Percentiles rank a stretch among this genome's conserved stretches.
Evolutionary conservation across 306 rosid genomes (phyloP).

Genomic region (Fragaria nilgerrensis): DNA sequence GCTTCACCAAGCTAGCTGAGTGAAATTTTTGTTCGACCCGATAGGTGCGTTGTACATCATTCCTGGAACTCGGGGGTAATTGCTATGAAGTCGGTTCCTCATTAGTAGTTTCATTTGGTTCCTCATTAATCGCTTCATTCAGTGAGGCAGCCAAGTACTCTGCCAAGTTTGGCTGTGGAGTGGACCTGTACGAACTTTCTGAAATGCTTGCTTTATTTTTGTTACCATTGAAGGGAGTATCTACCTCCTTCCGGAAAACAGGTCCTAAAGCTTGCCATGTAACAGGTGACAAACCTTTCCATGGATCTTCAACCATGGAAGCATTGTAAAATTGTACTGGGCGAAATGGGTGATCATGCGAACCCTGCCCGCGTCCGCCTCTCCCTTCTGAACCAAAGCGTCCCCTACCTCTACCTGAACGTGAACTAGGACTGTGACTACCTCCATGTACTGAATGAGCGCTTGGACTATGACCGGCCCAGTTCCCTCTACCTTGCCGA

Average conservation of each 20-base stretch:
- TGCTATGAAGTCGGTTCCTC: conserved; percentile 40
- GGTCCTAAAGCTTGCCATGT: conserved; percentile 36
- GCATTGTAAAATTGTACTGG: conserved; percentile 42
- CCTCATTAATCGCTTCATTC: conserved; percentile 43
- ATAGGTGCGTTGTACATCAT: neutral
- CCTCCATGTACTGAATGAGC: conserved; percentile 43
- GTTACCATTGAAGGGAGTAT: conserved; percentile 15
- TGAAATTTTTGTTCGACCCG: conserved; percentile 23
- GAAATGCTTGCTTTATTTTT: conserved; percentile 36
- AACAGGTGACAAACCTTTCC: conserved; percentile 39
- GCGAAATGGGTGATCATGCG: conserved; percentile 34
- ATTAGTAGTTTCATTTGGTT: conserved; percentile 37
- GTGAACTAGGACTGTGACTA: conserved; percentile 33
- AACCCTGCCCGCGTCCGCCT: conserved; percentile 48
- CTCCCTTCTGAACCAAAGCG: conserved; percentile 42
- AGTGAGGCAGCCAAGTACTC: conserved; percentile 80
- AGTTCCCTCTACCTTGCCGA: conserved; percentile 35
- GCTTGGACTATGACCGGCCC: conserved; percentile 42
- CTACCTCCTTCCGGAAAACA: conserved; percentile 38
- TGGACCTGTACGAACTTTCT: conserved; percentile 36
- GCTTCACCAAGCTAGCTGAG: conserved; percentile 81
- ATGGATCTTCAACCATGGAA: conserved; percentile 94
- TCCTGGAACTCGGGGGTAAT: neutral
- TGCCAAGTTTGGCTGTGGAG: conserved; percentile 78
- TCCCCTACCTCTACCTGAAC: conserved; percentile 58